Evolutionary conservation across 2,329 filamentous ascomycete genomes (phyloP).

Genomic region (Didymella exigua): DNA sequence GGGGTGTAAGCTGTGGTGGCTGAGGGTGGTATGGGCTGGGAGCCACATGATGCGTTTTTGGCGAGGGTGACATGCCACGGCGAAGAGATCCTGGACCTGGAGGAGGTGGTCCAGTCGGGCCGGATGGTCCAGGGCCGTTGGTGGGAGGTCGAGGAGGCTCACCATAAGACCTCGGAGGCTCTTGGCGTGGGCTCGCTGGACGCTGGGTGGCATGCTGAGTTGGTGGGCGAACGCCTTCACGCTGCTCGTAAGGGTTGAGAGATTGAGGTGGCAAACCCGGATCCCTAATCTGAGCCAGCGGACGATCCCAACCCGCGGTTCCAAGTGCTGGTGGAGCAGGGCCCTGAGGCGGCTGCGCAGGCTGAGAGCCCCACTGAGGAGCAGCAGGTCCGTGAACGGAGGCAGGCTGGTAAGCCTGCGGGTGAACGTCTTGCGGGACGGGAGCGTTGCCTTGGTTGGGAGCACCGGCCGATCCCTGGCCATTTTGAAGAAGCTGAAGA

Average conservation of each 20-base stretch:
- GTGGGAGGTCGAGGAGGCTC: conserved; percentile 64
- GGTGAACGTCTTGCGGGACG: conserved; percentile 94
- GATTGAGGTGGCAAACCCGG: conserved; percentile 69
- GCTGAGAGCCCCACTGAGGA: conserved; percentile 86
- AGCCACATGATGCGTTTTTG: conserved; percentile 61
- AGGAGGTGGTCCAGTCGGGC: conserved; percentile 49
- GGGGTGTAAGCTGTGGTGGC: conserved; percentile 56
- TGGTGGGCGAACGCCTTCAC: conserved; percentile 72
- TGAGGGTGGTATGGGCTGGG: conserved; percentile 57
- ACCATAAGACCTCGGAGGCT: conserved; percentile 71
- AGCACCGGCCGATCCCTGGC: conserved; percentile 71
- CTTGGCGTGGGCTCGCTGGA: conserved; percentile 77
- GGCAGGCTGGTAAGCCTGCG: conserved; percentile 85
- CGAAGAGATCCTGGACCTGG: conserved; percentile 50
- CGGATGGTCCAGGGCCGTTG: conserved; percentile 51
- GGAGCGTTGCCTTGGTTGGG: conserved; percentile 75
- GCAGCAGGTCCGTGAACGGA: conserved; percentile 82
- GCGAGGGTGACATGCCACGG: conserved; percentile 62
- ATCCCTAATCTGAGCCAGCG: conserved; percentile 75
- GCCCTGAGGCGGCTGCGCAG: conserved; percentile 66
- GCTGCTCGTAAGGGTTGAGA: conserved; percentile 81
- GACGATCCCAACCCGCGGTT: conserved; percentile 64
- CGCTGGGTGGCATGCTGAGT: conserved; percentile 68
- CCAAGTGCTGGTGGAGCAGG: conserved; percentile 63
- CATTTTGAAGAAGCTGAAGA: conserved; percentile 84